A percentile compares a stretch with the other conserved stretches of the same genome.
These are phyloP conservation scores for Zymoseptoria pseudotritici DNA, from an alignment of 2,329 filamentous ascomycete species.

Conservation along the genomic window DNA sequence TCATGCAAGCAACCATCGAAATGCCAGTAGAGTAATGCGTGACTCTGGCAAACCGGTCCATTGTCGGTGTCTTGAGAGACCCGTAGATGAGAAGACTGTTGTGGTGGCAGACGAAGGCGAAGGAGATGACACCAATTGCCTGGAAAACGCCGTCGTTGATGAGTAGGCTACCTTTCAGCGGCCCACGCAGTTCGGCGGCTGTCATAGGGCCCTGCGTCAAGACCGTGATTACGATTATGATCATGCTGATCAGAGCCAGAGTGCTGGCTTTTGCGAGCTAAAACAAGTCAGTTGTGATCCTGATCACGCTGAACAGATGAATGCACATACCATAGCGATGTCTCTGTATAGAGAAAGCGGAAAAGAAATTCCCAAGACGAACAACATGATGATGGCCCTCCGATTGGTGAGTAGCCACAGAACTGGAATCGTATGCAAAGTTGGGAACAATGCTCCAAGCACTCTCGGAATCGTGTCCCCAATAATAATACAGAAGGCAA, in stretches of 20 bases:
- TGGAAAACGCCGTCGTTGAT: constrained; percentile 87
- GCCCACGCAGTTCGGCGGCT: constrained; percentile 63
- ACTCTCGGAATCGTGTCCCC: constrained; percentile 95
- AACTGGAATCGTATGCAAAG: constrained; percentile 62
- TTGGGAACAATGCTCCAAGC: constrained; percentile 72
- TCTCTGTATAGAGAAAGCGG: constrained; percentile 90
- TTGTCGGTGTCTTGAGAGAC: constrained; percentile 84
- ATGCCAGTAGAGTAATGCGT: constrained; percentile 90
- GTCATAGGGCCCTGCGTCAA: constrained; percentile 74
- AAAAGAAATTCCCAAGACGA: constrained; percentile 78
- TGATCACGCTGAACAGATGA: neutral
- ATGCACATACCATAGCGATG: constrained; percentile 71
- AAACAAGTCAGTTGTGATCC: constrained; percentile 3
- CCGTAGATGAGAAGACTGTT: constrained; percentile 97
- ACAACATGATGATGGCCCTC: constrained; percentile 77
- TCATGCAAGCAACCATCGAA: constrained; percentile 83
- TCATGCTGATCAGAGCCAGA: constrained; percentile 86
- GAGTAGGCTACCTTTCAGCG: constrained; percentile 62
- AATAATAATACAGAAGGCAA: constrained; percentile 95
- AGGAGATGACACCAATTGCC: constrained; percentile 95
- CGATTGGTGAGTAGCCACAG: constrained; percentile 76
- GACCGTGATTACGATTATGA: constrained; percentile 80
- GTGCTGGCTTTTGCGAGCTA: constrained; percentile 94
- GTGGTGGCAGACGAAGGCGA: constrained; percentile 79
- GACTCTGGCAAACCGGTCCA: constrained; percentile 87